Evolutionary conservation across 1,139 yeast species (phyloP).

Genomic region (Scheffersomyces insectosa): DNA sequence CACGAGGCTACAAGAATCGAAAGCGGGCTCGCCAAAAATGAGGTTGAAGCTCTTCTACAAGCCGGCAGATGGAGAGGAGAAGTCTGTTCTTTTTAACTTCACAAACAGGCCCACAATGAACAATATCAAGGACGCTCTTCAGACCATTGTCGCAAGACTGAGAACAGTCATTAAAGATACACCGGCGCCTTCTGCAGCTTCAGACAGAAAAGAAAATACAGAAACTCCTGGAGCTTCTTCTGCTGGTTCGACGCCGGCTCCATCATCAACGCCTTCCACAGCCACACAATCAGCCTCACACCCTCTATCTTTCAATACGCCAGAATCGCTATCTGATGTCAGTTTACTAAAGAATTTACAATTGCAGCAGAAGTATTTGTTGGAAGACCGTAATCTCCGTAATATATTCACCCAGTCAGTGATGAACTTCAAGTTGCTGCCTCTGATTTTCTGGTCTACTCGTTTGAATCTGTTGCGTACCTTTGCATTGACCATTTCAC

Average conservation of each 20-base stretch:
- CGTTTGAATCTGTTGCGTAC: conserved; percentile 79
- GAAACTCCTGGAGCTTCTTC: conserved; percentile 27
- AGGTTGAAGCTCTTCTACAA: conserved; percentile 59
- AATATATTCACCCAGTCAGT: conserved; percentile 86
- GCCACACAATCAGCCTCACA: conserved; percentile 7
- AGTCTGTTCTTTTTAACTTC: conserved; percentile 60
- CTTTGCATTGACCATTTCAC: conserved; percentile 79
- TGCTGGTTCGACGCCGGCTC: conserved; percentile 21
- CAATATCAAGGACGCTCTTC: conserved; percentile 66
- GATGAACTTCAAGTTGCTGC: conserved; percentile 72
- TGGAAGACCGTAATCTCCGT: conserved; percentile 70
- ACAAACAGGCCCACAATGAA: conserved; percentile 76
- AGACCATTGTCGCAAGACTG: conserved; percentile 69
- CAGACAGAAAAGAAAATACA: neutral
- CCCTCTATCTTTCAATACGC: conserved; percentile 15
- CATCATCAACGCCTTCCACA: conserved; percentile 7
- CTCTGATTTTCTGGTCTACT: conserved; percentile 86
- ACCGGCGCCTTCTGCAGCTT: conserved; percentile 13
- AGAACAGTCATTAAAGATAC: conserved; percentile 47
- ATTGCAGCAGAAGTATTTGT: conserved; percentile 74
- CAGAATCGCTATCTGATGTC: conserved; percentile 36
- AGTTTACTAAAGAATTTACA: conserved; percentile 64
- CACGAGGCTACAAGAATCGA: conserved; percentile 71
- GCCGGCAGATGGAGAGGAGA: conserved; percentile 37
- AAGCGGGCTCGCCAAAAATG: conserved; percentile 69